phyloP scores from a whole-genome alignment of 139 green algal species.

The Desmodesmus armatus region DNA sequence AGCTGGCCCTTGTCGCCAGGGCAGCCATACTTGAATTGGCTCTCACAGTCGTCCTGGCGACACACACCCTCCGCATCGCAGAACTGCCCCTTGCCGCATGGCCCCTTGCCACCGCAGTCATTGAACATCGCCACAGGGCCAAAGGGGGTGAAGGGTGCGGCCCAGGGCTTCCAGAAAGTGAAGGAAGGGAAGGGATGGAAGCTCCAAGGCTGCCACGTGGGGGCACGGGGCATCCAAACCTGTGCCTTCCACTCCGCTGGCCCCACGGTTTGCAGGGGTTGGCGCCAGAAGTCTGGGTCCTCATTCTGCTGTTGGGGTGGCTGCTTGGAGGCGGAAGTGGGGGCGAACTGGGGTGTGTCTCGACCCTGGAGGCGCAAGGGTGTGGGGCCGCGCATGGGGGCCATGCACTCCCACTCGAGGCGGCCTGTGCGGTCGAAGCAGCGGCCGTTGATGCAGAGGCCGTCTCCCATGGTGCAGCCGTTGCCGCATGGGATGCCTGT shows the following conservation, averaged over 20 bases:
- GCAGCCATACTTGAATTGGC: constrained; percentile 15
- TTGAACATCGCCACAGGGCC: too few species aligned
- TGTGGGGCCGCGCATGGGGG: too few species aligned
- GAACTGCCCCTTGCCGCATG: neutral
- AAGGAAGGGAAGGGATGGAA: constrained; percentile 1
- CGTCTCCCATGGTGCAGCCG: neutral
- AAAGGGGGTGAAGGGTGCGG: too few species aligned
- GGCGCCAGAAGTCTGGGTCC: neutral
- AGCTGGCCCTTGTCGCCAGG: constrained; percentile 13
- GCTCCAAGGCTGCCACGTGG: neutral
- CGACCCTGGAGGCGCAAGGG: too few species aligned
- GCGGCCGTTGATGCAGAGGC: neutral
- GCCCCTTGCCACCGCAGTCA: neutral
- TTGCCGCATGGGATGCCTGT: constrained; percentile 8
- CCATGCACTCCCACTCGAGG: too few species aligned
- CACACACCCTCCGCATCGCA: neutral
- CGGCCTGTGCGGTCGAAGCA: neutral
- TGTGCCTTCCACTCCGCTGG: too few species aligned
- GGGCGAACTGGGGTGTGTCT: too few species aligned
- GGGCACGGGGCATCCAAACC: neutral
- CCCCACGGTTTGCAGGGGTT: neutral
- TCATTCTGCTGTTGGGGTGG: too few species aligned
- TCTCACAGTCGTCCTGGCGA: constrained; percentile 3
- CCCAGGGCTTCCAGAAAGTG: too few species aligned
- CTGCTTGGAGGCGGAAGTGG: too few species aligned